Conservation (phyloP, 345 rosid genomes). For the Anastatica hierochuntica region DNA sequence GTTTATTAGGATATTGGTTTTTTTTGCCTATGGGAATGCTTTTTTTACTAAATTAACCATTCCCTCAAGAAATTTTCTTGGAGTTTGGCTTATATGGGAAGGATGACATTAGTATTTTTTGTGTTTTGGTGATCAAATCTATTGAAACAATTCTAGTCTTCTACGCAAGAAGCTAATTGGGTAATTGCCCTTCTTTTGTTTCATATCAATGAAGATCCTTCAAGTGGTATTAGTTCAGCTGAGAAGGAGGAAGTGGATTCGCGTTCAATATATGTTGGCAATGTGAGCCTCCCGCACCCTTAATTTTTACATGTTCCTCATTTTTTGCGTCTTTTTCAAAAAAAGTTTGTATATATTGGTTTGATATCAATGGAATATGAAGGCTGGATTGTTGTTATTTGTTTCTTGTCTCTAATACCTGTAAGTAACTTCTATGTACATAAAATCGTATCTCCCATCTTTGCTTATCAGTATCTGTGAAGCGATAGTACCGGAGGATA, state of each 20-base stretch:
- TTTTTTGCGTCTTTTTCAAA: neutral
- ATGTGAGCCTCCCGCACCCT: slow-evolving; percentile 53
- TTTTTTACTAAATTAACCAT: neutral
- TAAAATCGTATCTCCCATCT: neutral
- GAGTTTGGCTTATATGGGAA: too few relatives aligned
- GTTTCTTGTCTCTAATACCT: neutral
- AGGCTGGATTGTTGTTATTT: slow-evolving; percentile 1
- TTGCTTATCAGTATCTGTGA: too few relatives aligned
- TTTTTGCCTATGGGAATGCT: too few relatives aligned
- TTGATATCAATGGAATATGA: neutral
- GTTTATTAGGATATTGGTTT: neutral
- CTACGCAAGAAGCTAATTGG: slow-evolving; percentile 6
- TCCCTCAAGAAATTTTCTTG: neutral
- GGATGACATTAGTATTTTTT: neutral
- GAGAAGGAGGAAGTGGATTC: slow-evolving; percentile 98
- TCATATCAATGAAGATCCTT: slow-evolving; percentile 48
- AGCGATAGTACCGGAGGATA: too few relatives aligned
- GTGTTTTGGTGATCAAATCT: neutral
- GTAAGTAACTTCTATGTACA: neutral
- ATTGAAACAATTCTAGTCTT: neutral
- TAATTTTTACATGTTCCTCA: slow-evolving; percentile 13
- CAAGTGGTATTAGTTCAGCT: slow-evolving; percentile 55
- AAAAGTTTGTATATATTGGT: neutral
- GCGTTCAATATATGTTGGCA: slow-evolving; percentile 93
- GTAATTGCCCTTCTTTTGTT: slow-evolving; percentile 4